Conservation (phyloP, 2,329 filamentous ascomycete genomes). For the Aspergillus neoniger region DNA sequence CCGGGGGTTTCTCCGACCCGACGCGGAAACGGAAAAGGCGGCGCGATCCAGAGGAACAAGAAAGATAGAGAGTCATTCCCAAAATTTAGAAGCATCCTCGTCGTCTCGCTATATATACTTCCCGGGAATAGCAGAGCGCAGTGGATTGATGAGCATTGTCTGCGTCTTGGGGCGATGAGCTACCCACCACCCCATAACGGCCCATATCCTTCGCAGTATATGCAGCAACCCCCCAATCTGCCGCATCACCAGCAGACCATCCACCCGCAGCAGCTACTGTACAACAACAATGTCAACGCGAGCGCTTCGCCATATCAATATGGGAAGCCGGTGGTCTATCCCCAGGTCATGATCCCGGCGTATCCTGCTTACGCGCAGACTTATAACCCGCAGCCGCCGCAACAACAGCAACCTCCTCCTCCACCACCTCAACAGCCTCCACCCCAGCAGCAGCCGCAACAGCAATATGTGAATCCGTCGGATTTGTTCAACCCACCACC, state of each 20-base stretch:
- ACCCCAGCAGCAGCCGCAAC: slow-evolving; percentile 32
- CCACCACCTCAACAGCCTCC: slow-evolving; percentile 33
- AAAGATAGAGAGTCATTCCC: slow-evolving; percentile 7
- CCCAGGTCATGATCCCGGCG: slow-evolving; percentile 35
- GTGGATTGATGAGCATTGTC: slow-evolving; percentile 24
- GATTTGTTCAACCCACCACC: slow-evolving; percentile 39
- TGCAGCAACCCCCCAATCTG: slow-evolving; percentile 29
- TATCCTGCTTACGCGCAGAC: slow-evolving; percentile 37
- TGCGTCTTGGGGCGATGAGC: slow-evolving; percentile 42
- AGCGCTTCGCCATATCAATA: slow-evolving; percentile 37
- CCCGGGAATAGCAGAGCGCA: slow-evolving; percentile 19
- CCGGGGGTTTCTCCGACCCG: slow-evolving; percentile 34
- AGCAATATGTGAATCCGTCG: slow-evolving; percentile 41
- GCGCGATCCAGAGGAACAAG: slow-evolving; percentile 15
- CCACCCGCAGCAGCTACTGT: slow-evolving; percentile 37
- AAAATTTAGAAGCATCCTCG: slow-evolving; percentile 7
- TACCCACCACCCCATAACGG: slow-evolving; percentile 45
- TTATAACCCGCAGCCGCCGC: slow-evolving; percentile 36
- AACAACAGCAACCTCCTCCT: slow-evolving; percentile 31
- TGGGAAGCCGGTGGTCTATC: slow-evolving; percentile 38
- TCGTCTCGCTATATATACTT: slow-evolving; percentile 1
- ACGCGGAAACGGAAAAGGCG: slow-evolving; percentile 25
- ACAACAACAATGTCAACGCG: slow-evolving; percentile 38
- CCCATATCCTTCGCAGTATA: slow-evolving; percentile 42
- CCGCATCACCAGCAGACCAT: slow-evolving; percentile 33